phyloP scores from a whole-genome alignment of 257 asterid genomes.

The Nicotiana otophora region DNA sequence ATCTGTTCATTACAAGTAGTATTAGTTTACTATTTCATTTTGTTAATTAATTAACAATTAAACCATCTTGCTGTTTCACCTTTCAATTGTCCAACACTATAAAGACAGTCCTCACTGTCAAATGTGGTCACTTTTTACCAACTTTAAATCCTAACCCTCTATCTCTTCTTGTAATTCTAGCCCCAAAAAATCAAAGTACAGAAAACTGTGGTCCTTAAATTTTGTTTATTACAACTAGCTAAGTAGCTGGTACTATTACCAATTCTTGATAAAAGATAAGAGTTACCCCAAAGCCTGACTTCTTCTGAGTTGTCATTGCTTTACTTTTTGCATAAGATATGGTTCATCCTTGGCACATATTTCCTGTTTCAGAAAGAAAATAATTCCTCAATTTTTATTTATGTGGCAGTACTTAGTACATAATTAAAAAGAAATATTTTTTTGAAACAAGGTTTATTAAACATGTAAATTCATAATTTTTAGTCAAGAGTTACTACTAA shows the following conservation, averaged over 20 bases:
- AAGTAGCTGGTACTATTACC: background rate
- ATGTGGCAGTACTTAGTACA: background rate
- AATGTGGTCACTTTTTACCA: conserved; percentile 13
- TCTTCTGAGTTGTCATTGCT: conserved; percentile 27
- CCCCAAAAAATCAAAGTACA: background rate
- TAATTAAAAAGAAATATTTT: background rate
- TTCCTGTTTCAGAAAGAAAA: background rate
- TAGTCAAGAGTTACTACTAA: too few relatives aligned
- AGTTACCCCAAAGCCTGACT: background rate
- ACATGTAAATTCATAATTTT: too few relatives aligned
- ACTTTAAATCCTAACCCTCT: conserved; percentile 11
- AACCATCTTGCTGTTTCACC: background rate
- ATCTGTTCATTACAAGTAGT: background rate
- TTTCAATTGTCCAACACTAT: conserved; percentile 24
- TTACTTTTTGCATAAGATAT: conserved; percentile 15
- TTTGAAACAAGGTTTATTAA: too few relatives aligned
- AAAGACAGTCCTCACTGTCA: conserved; percentile 34
- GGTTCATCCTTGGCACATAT: background rate
- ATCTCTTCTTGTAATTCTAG: conserved; percentile 3
- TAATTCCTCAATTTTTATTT: background rate
- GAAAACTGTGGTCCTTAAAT: background rate
- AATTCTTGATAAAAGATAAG: conserved; percentile 12
- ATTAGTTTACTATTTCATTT: background rate
- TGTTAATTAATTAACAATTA: too few relatives aligned
- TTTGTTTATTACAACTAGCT: background rate